These are phyloP conservation scores for Diaporthe humulicola DNA, from an alignment of 2,329 filamentous ascomycete species.

Conservation along the genomic window DNA sequence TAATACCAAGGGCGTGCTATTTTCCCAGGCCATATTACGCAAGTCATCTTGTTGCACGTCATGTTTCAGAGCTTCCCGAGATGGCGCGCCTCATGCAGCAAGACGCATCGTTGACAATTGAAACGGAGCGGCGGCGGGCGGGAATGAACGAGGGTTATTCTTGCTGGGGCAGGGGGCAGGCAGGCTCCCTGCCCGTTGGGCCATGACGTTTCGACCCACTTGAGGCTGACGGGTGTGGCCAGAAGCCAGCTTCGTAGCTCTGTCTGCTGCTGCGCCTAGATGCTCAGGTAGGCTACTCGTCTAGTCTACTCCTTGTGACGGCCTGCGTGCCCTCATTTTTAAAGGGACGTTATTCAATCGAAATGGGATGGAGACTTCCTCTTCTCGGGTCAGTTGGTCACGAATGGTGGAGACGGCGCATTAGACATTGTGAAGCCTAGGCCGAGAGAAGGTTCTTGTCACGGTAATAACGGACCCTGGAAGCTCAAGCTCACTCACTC, in stretches of 20 bases:
- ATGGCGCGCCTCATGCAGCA: constrained; percentile 3
- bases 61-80: constrained; percentile 27
- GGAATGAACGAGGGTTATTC: constrained; percentile 1
- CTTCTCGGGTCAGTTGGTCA: neutral
- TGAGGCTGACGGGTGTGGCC: constrained; percentile 1
- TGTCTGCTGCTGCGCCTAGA: neutral
- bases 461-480: neutral
- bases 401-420: neutral
- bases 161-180: neutral
- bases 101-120: constrained; percentile 24
- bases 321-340: neutral
- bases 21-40: neutral
- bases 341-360: neutral
- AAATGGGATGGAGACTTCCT: neutral
- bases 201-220: constrained; percentile 26
- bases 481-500: neutral
- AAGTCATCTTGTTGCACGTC: constrained; percentile 23
- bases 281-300: neutral
- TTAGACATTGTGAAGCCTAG: constrained; percentile 18
- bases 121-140: constrained; percentile 22
- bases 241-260: neutral
- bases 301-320: too few relatives aligned
- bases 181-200: constrained; percentile 6
- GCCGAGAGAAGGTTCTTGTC: neutral
- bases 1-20: neutral